phyloP scores from a whole-genome alignment of 148 eudicot species.

The Tetragonia tetragonoides region DNA sequence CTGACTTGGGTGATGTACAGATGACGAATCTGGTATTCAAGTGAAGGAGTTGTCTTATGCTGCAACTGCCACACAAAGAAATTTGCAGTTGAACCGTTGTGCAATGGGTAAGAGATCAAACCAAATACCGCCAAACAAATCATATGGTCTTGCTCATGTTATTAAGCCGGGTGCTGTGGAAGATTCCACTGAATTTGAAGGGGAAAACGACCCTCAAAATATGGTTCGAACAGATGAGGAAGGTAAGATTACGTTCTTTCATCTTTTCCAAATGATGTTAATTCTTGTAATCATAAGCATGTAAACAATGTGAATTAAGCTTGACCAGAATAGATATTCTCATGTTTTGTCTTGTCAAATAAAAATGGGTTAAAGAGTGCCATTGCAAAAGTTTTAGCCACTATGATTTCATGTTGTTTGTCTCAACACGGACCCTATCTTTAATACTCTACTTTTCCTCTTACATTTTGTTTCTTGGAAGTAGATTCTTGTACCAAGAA shows the following conservation, averaged over 20 bases:
- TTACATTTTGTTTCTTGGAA: slow-evolving; percentile 20
- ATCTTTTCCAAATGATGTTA: not conserved
- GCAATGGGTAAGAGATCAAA: slow-evolving; percentile 46
- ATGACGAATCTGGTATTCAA: slow-evolving; percentile 82
- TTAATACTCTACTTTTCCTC: not conserved
- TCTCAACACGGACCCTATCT: not conserved
- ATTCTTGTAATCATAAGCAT: not conserved
- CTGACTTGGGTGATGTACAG: slow-evolving; percentile 30
- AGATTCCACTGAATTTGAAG: slow-evolving; percentile 46
- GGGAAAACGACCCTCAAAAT: slow-evolving; percentile 51
- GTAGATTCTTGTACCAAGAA: slow-evolving; percentile 36
- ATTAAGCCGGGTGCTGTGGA: slow-evolving; percentile 25
- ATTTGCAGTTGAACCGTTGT: slow-evolving; percentile 32
- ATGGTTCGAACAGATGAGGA: slow-evolving; percentile 34
- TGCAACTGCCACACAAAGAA: slow-evolving; percentile 25
- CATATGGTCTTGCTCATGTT: slow-evolving; percentile 14
- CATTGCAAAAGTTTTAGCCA: not conserved
- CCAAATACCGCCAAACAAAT: slow-evolving; percentile 23
- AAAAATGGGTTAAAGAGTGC: not conserved
- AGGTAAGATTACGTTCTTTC: slow-evolving; percentile 36
- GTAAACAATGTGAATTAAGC: not conserved
- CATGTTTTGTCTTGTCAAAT: not conserved
- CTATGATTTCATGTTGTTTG: not conserved
- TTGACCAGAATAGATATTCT: not conserved
- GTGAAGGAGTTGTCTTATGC: slow-evolving; percentile 45